Evolutionary conservation across 2,329 filamentous ascomycete genomes (phyloP).

Genomic region (Blumeria hordei): DNA sequence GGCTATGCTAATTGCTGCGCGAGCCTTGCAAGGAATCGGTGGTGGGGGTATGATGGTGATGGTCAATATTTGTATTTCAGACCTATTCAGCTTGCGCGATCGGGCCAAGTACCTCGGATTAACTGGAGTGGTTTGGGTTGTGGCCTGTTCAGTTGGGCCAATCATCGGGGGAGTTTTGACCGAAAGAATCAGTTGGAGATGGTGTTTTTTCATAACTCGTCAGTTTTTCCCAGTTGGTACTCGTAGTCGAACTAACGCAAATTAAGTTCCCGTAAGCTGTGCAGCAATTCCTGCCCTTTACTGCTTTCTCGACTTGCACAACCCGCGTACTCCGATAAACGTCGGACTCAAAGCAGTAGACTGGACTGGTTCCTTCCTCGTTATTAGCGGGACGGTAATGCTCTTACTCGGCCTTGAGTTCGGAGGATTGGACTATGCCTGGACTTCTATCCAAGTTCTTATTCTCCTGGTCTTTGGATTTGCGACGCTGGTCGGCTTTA

Average conservation of each 20-base stretch:
- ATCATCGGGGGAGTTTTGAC: too few species aligned
- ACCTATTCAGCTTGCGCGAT: conserved; percentile 24
- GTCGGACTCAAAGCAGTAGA: conserved; percentile 36
- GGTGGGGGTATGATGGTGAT: conserved; percentile 26
- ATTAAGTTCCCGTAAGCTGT: conserved; percentile 8
- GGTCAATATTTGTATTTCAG: conserved; percentile 28
- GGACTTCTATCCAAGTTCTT: conserved; percentile 13
- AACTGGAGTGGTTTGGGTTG: too few species aligned
- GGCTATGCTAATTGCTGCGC: conserved; percentile 21
- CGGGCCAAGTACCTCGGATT: conserved; percentile 28
- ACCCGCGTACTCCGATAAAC: conserved; percentile 35
- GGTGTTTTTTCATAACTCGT: too few species aligned
- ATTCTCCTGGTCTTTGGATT: conserved; percentile 34
- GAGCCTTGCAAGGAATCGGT: conserved; percentile 24
- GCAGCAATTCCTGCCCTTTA: conserved; percentile 25
- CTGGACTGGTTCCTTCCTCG: conserved; percentile 14
- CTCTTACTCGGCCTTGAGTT: conserved; percentile 61
- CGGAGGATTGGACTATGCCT: conserved; percentile 51
- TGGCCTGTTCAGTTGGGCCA: conserved; percentile 4
- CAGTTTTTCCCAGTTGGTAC: too few species aligned
- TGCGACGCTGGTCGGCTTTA: conserved; percentile 32
- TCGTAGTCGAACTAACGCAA: too few species aligned
- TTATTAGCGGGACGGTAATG: too few species aligned
- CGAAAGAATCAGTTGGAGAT: too few species aligned
- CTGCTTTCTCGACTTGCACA: conserved; percentile 42